A percentile compares a stretch with the other conserved stretches of the same genome.
Evolutionary conservation across 805 yeast species (phyloP).

Genomic region (Myxozyma geophila): DNA sequence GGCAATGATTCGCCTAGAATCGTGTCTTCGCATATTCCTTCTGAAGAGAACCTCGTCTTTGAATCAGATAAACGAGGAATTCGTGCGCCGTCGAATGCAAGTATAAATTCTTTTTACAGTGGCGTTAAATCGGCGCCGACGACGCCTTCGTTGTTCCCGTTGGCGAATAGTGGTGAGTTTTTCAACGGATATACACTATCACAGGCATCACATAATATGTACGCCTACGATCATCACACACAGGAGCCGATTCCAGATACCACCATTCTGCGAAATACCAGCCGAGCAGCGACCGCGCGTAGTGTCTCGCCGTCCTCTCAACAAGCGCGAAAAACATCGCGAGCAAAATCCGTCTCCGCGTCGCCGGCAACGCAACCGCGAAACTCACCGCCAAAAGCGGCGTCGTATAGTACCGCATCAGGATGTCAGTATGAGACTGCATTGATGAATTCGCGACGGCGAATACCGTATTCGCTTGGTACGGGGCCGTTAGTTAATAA

Average conservation of each 20-base stretch:
- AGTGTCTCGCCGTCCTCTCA: constrained; percentile 3
- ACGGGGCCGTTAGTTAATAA: constrained; percentile 25
- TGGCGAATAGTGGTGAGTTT: not conserved
- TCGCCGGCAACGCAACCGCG: not conserved
- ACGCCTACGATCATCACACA: not conserved
- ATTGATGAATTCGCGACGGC: constrained; percentile 32
- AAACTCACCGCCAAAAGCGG: constrained; percentile 4
- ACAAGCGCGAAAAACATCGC: not conserved
- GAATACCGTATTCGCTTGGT: constrained; percentile 39
- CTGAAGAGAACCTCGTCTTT: not conserved
- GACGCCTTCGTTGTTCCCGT: not conserved
- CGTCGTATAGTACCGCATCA: not conserved
- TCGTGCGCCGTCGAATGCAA: not conserved
- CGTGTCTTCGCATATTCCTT: not conserved
- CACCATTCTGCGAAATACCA: not conserved
- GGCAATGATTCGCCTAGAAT: not conserved
- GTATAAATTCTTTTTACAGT: not conserved
- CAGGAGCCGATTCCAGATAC: not conserved
- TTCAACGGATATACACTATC: not conserved
- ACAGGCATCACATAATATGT: not conserved
- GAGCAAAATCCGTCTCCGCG: not conserved
- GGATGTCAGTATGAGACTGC: constrained; percentile 35
- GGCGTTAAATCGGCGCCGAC: constrained; percentile 9
- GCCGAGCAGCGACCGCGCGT: not conserved
- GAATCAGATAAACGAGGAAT: not conserved